phyloP scores from a whole-genome alignment of 2,329 filamentous ascomycete species.

The Dryadomyces quercus-mongolicae region DNA sequence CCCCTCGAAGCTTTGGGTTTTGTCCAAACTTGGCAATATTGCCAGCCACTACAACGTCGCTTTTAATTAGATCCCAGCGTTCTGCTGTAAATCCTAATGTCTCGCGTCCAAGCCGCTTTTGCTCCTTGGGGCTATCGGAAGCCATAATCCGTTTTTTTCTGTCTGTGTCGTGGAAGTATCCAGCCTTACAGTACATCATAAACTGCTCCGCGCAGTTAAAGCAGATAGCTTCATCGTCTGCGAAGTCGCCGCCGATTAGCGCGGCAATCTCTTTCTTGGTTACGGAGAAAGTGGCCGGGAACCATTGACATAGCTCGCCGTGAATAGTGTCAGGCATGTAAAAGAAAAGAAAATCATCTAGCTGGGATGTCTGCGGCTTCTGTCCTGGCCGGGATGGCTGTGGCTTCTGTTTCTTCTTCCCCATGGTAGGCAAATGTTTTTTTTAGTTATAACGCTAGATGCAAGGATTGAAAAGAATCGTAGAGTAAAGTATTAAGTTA shows the following conservation, averaged over 20 bases:
- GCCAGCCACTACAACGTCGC: slow-evolving; percentile 41
- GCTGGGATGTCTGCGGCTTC: background rate
- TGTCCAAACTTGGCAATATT: slow-evolving; percentile 47
- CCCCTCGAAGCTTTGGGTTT: slow-evolving; percentile 2
- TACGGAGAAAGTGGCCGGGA: slow-evolving; percentile 17
- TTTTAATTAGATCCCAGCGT: slow-evolving; percentile 16
- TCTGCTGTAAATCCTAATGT: slow-evolving; percentile 3
- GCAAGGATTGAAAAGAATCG: no score
- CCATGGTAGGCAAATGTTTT: slow-evolving; percentile 8
- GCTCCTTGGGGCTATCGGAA: slow-evolving; percentile 6
- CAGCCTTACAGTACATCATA: slow-evolving; percentile 11
- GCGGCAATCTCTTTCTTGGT: slow-evolving; percentile 16
- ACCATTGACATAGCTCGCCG: slow-evolving; percentile 26
- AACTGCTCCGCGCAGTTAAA: slow-evolving; percentile 18
- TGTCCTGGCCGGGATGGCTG: slow-evolving; percentile 6
- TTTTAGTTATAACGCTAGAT: no score
- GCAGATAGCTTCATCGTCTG: slow-evolving; percentile 12
- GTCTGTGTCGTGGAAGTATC: slow-evolving; percentile 4
- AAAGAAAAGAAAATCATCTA: slow-evolving; percentile 16
- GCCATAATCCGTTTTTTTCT: slow-evolving; percentile 4
- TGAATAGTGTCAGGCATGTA: slow-evolving; percentile 17
- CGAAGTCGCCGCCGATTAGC: slow-evolving; percentile 16
- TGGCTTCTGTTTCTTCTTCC: slow-evolving; percentile 19
- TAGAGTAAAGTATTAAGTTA: no score
- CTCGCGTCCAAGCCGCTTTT: slow-evolving; percentile 7